phyloP scores from a whole-genome alignment of 345 rosid species.

The Barbarea vulgaris region DNA sequence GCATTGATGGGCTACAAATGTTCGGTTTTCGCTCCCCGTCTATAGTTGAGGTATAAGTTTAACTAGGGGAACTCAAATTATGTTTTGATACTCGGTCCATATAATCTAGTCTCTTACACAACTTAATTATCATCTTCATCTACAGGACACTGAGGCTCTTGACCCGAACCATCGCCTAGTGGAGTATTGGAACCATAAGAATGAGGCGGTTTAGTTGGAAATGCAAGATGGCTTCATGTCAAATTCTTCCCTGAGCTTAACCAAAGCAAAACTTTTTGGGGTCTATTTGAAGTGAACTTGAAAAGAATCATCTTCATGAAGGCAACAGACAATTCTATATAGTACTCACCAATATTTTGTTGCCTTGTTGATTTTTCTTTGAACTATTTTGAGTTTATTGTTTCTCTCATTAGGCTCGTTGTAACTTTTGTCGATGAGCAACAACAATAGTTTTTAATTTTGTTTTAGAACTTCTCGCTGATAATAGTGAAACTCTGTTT shows the following conservation, averaged over 20 bases:
- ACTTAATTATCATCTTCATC: slow-evolving; percentile 16
- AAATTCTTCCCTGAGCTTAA: neutral
- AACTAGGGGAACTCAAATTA: neutral
- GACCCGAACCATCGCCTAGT: slow-evolving; percentile 61
- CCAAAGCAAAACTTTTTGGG: slow-evolving; percentile 38
- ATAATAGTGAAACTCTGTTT: neutral
- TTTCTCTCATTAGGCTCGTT: slow-evolving; percentile 8
- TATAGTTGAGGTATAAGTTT: slow-evolving; percentile 61
- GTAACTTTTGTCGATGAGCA: neutral
- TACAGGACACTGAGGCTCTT: slow-evolving; percentile 75
- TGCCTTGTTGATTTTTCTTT: neutral
- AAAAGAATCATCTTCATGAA: neutral
- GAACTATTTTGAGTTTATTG: neutral
- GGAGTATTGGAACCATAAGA: slow-evolving; percentile 62
- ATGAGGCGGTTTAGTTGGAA: neutral
- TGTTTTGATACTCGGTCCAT: neutral
- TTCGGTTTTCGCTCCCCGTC: slow-evolving; percentile 69
- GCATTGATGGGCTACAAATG: slow-evolving; percentile 67
- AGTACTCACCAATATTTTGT: neutral
- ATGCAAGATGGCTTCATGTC: neutral
- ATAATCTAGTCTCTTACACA: slow-evolving; percentile 7
- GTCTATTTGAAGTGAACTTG: slow-evolving; percentile 32
- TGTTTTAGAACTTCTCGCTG: neutral
- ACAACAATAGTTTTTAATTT: neutral
- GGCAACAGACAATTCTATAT: neutral